A percentile compares a stretch with the other conserved stretches of the same genome.
Evolutionary conservation across 768 basidiomycete genomes (phyloP).

Genomic region (Dacryopinax spathularia): DNA sequence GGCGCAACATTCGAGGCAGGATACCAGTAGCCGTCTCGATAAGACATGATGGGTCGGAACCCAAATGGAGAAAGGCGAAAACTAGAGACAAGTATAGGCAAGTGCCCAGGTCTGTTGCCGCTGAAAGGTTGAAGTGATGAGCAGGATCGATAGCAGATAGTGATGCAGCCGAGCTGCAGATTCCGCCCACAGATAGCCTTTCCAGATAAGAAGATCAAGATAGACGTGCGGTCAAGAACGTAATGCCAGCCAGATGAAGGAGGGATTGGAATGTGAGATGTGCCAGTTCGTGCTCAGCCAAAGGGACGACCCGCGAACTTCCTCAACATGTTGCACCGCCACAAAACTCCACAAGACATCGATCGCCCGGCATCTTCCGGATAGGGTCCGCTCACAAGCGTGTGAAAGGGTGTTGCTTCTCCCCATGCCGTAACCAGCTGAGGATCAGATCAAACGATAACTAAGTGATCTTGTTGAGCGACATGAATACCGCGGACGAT

Average conservation of each 20-base stretch:
- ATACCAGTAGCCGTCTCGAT: neutral
- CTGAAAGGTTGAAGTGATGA: no score
- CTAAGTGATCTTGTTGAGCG: no score
- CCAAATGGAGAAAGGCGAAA: neutral
- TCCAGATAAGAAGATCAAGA: no score
- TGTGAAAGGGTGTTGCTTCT: no score
- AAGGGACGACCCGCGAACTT: neutral
- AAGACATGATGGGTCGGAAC: neutral
- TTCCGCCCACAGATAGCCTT: no score
- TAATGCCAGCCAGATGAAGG: neutral
- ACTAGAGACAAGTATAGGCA: neutral
- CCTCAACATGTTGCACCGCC: neutral
- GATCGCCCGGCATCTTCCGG: neutral
- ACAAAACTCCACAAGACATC: slow-evolving; percentile 3
- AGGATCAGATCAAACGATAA: no score
- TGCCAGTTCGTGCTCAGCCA: neutral
- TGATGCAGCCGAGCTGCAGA: no score
- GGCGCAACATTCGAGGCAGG: neutral
- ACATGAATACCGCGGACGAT: neutral
- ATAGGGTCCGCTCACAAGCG: neutral
- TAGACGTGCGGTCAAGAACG: no score
- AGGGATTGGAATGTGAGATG: neutral
- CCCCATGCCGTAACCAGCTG: no score
- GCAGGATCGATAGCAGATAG: no score
- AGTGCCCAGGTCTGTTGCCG: neutral